phyloP scores from a whole-genome alignment of 805 yeast genomes.

The Suhomyces vadensis region DNA sequence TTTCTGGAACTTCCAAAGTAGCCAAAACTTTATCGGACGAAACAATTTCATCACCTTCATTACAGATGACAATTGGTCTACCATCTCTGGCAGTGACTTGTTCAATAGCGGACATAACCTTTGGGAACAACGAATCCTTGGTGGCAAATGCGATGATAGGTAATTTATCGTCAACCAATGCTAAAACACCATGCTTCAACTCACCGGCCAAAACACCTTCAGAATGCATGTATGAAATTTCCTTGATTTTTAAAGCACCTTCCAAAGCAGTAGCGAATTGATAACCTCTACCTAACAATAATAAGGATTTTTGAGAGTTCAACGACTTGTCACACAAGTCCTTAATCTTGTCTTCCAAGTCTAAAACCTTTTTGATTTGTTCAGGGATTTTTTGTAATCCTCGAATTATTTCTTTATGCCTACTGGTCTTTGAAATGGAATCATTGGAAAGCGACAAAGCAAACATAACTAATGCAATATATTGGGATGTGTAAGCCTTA shows the following conservation, averaged over 20 bases:
- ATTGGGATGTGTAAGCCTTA: slow-evolving; percentile 98
- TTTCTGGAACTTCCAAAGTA: slow-evolving; percentile 86
- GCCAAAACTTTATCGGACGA: slow-evolving; percentile 58
- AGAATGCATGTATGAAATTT: slow-evolving; percentile 97
- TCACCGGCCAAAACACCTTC: slow-evolving; percentile 99
- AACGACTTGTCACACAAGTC: slow-evolving; percentile 69
- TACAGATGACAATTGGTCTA: slow-evolving; percentile 89
- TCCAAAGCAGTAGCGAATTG: slow-evolving; percentile 97
- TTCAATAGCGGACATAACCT: slow-evolving; percentile 91
- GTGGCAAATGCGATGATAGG: slow-evolving; percentile 97
- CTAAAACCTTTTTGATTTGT: slow-evolving; percentile 77
- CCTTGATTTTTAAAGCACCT: slow-evolving; percentile 97
- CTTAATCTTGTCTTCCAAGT: slow-evolving; percentile 72
- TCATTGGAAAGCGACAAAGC: slow-evolving; percentile 95
- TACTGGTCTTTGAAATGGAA: slow-evolving; percentile 68
- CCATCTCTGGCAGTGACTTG: slow-evolving; percentile 98
- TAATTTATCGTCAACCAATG: slow-evolving; percentile 88
- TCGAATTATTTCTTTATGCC: slow-evolving; percentile 83
- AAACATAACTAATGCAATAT: slow-evolving; percentile 94
- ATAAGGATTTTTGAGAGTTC: slow-evolving; percentile 79
- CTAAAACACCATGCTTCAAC: slow-evolving; percentile 96
- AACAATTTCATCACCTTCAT: slow-evolving; percentile 71
- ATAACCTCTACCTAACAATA: slow-evolving; percentile 95
- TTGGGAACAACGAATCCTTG: slow-evolving; percentile 92
- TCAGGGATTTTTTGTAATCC: slow-evolving; percentile 83